A percentile compares a stretch with the other conserved stretches of the same genome.
phyloP scores from a whole-genome alignment of 2,329 filamentous ascomycete species.

The Paraphoma sp. region DNA sequence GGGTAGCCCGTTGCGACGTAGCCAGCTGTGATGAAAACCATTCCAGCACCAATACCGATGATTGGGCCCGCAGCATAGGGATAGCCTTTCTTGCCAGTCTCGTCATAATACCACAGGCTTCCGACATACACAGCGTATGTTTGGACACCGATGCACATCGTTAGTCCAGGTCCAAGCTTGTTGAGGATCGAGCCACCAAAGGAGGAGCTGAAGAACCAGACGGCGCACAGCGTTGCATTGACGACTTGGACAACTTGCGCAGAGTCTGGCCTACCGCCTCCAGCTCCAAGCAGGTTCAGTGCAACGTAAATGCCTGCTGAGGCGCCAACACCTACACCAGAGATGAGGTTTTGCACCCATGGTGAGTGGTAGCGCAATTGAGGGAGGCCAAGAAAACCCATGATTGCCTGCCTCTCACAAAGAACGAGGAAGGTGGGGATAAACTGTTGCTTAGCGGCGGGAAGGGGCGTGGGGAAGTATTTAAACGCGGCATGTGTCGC shows the following conservation, averaged over 20 bases:
- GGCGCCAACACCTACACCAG: conserved; percentile 35
- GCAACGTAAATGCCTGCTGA: conserved; percentile 41
- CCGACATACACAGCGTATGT: conserved; percentile 41
- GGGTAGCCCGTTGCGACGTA: conserved; percentile 40
- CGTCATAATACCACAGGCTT: conserved; percentile 43
- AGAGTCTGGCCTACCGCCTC: conserved; percentile 36
- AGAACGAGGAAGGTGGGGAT: background rate
- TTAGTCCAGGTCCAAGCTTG: conserved; percentile 38
- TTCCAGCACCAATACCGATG: conserved; percentile 41
- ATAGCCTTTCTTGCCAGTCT: conserved; percentile 39
- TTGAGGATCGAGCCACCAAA: conserved; percentile 42
- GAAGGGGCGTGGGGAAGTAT: background rate
- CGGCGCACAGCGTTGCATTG: conserved; percentile 40
- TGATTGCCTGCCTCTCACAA: conserved; percentile 6
- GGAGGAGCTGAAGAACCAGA: conserved; percentile 42
- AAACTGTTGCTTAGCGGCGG: background rate
- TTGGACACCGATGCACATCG: conserved; percentile 41
- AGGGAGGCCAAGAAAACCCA: conserved; percentile 32
- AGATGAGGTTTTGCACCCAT: conserved; percentile 41
- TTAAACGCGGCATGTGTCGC: background rate
- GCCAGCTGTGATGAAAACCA: conserved; percentile 42
- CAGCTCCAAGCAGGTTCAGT: conserved; percentile 38
- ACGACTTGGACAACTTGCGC: conserved; percentile 42
- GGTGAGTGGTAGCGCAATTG: conserved; percentile 38
- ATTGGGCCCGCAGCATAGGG: conserved; percentile 38